Evolutionary conservation across 331 rosid genomes (phyloP).

Genomic region (Dryas integrifolia): DNA sequence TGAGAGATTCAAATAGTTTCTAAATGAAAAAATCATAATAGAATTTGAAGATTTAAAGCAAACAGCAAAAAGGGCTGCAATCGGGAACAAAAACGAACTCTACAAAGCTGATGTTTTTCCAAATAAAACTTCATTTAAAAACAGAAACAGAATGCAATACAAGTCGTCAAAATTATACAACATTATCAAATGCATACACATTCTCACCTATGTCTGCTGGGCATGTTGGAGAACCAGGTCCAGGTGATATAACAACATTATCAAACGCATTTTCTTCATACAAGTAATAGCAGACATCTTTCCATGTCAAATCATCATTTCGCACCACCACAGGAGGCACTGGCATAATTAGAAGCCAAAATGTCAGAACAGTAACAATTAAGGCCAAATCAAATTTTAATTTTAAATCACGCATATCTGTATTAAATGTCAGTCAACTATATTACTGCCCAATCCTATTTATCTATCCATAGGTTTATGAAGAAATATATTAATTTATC

Average conservation of each 20-base stretch:
- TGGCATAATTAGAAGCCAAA: constrained; percentile 44
- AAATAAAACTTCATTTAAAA: background rate
- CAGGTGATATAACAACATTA: constrained; percentile 96
- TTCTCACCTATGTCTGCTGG: constrained; percentile 79
- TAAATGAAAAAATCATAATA: constrained; percentile 11
- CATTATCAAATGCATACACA: background rate
- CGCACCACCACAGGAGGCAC: constrained; percentile 90
- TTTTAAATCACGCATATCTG: constrained; percentile 10
- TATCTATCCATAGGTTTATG: background rate
- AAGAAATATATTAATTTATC: background rate
- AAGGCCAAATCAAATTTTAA: background rate
- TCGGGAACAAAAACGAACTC: constrained; percentile 17
- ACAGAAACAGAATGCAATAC: background rate
- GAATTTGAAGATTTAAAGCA: background rate
- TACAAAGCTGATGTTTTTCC: background rate
- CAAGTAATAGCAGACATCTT: constrained; percentile 63
- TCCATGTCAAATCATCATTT: constrained; percentile 86
- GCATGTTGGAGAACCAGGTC: constrained; percentile 94
- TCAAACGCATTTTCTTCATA: constrained; percentile 88
- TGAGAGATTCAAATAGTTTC: constrained; percentile 40
- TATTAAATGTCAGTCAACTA: background rate
- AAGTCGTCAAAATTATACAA: background rate
- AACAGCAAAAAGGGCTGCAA: background rate
- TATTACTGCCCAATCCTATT: background rate
- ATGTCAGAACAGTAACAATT: constrained; percentile 11